These are phyloP conservation scores for Physcia stellaris DNA, from an alignment of 495 filamentous ascomycete genomes.

Conservation along the genomic window DNA sequence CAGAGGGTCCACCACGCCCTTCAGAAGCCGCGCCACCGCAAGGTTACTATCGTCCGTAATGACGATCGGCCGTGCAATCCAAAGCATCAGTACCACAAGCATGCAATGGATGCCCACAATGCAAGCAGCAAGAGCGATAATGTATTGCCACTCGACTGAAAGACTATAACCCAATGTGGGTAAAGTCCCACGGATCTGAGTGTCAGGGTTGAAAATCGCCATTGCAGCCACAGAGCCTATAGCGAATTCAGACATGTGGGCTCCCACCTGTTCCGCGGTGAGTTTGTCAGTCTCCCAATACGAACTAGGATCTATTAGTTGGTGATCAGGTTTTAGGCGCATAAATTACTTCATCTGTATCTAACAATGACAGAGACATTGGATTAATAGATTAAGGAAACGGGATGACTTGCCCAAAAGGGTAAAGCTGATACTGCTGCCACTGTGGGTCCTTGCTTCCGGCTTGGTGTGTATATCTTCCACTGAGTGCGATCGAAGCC, in stretches of 20 bases:
- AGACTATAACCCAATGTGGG: slow-evolving; percentile 10
- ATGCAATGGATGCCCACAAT: slow-evolving; percentile 9
- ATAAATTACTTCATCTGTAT: background rate
- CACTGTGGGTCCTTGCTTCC: slow-evolving; percentile 1
- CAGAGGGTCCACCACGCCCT: slow-evolving; percentile 6
- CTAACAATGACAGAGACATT: no score
- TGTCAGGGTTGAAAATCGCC: slow-evolving; percentile 3
- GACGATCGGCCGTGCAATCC: slow-evolving; percentile 8
- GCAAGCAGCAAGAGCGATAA: slow-evolving; percentile 5
- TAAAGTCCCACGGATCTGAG: slow-evolving; percentile 3
- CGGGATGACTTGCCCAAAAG: slow-evolving; percentile 4
- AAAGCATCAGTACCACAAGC: slow-evolving; percentile 9
- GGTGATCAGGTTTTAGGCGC: background rate
- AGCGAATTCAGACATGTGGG: slow-evolving; percentile 13
- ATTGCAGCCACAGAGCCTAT: slow-evolving; percentile 13
- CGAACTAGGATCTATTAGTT: slow-evolving; percentile 1
- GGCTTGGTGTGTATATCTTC: slow-evolving; percentile 4
- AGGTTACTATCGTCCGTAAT: slow-evolving; percentile 11
- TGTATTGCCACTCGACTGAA: slow-evolving; percentile 9
- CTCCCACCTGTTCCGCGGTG: slow-evolving; percentile 3
- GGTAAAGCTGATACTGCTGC: slow-evolving; percentile 13
- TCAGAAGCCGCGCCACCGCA: slow-evolving; percentile 7
- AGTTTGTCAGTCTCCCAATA: slow-evolving; percentile 11
- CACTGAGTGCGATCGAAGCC: slow-evolving; percentile 12
- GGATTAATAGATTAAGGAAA: background rate